Base-by-base conservation (phyloP, 2,329 filamentous ascomycete species). In the Aspergillus fructus region DNA sequence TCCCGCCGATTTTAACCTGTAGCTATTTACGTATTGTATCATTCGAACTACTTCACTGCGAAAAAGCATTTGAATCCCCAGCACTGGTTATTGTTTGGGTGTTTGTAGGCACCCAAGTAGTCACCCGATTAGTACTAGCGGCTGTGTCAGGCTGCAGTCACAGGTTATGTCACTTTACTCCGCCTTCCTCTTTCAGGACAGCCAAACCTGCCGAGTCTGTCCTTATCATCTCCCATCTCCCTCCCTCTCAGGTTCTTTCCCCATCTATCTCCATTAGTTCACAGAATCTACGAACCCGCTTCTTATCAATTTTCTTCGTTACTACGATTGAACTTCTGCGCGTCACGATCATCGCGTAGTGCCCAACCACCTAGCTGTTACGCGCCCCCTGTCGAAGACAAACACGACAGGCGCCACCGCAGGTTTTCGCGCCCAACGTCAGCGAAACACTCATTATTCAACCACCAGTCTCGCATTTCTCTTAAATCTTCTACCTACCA, bases 91-190 rank as follows among this genome's bases (percentile, higher is more conserved):
- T 30, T 30, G 27, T 30, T 30, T 30, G 9, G 24, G 27, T 30
- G 27, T 30, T 37, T n/a, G 23, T 17, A 30, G 43, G 43, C 23
- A 30, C 23, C 43, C 23, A 13, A 23, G 5, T 47, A 11, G 27
- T 34, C 45, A 34, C 64, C 64, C n/a, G 55, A 68, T 62, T 24
- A n/a, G 59, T 65, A 24, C 55, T 69, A 68, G 65, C 52, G 61
- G 12, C 34, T 13, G 12, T n/a, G 5, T 37, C 21, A 27, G 27
- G 24, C 45, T 59, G 51, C 57, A 62, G 58, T 48, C 57, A 51
- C 39, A 12, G 37, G 9, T 13, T 11, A 13, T 59, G 27, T 30
- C 9, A 30, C 47, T 55, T 50, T 55, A 51, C 53, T 58, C 62
- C 58, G 50, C 60, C 51, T 57, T 59, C 56, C 53, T 37, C 56